Conservation (phyloP, 2,329 filamentous ascomycete genomes). For the Penicillium griseofulvum region DNA sequence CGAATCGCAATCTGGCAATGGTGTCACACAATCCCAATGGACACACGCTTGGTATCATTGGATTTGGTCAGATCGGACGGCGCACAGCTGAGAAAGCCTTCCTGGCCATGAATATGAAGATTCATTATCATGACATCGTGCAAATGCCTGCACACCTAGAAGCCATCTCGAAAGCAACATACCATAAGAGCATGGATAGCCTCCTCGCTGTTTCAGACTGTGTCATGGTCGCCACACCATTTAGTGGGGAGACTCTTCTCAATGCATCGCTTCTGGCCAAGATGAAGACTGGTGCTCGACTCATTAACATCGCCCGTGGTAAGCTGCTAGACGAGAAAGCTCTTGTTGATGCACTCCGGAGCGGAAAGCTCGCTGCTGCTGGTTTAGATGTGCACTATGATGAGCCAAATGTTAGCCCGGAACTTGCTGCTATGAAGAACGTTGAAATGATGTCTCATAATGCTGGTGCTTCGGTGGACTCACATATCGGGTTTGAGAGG, state of each 20-base stretch:
- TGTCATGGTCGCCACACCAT: constrained; percentile 49
- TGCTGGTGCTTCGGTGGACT: constrained; percentile 50
- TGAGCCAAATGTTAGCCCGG: constrained; percentile 52
- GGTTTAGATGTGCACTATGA: constrained; percentile 56
- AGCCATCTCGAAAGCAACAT: constrained; percentile 40
- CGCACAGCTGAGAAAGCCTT: constrained; percentile 59
- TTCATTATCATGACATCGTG: constrained; percentile 56
- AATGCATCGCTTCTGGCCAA: constrained; percentile 42
- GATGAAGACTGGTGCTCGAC: constrained; percentile 50
- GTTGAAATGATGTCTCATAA: constrained; percentile 51
- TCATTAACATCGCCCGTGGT: constrained; percentile 55
- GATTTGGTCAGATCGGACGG: constrained; percentile 65
- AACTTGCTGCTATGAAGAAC: constrained; percentile 38
- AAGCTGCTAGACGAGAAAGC: constrained; percentile 51
- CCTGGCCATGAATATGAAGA: constrained; percentile 63
- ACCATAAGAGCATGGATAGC: constrained; percentile 43
- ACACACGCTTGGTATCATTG: constrained; percentile 64
- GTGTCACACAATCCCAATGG: constrained; percentile 63
- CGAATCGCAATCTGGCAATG: constrained; percentile 59
- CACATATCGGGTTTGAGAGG: constrained; percentile 51
- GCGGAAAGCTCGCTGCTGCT: constrained; percentile 47
- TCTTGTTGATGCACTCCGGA: constrained; percentile 48
- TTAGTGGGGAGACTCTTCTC: constrained; percentile 42
- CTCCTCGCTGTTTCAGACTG: constrained; percentile 47
- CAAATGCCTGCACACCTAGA: constrained; percentile 41